Conservation (phyloP, 2,329 filamentous ascomycete species). For the Tolypocladium ovalisporum region DNA sequence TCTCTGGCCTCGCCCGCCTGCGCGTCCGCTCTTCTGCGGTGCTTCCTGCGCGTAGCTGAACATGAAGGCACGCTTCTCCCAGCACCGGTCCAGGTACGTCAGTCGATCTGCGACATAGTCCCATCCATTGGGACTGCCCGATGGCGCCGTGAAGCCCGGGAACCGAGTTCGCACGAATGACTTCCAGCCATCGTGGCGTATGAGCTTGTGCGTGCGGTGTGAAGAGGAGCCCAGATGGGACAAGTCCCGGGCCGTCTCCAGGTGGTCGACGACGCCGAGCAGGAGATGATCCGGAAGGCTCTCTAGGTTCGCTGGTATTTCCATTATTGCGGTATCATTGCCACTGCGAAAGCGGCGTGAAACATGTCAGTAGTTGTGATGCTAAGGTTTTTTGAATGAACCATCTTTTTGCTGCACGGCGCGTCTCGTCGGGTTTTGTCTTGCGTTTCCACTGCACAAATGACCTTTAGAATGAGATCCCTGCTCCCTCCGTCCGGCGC, state of each 20-base stretch:
- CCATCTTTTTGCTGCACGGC: not conserved
- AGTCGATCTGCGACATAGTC: conserved; percentile 29
- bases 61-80: conserved; percentile 37
- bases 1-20: conserved; percentile 1
- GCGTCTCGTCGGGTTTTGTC: not conserved
- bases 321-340: conserved; percentile 5
- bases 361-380: not conserved
- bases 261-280: conserved; percentile 33
- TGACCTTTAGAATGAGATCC: not conserved
- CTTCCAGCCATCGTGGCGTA: conserved; percentile 35
- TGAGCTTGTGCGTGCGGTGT: conserved; percentile 24
- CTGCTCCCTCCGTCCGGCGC: not conserved
- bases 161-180: conserved; percentile 36
- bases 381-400: not conserved
- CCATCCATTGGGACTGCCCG: conserved; percentile 18
- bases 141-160: conserved; percentile 24
- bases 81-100: conserved; percentile 40
- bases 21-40: conserved; percentile 6
- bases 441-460: not conserved
- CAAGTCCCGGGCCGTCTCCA: conserved; percentile 38
- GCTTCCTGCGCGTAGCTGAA: conserved; percentile 15
- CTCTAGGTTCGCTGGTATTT: conserved; percentile 22
- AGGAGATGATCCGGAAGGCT: conserved; percentile 39
- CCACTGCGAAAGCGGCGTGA: not conserved
- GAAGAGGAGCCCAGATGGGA: conserved; percentile 29